These are phyloP conservation scores for Lipomyces sp. DNA, from an alignment of 805 yeast genomes.

Conservation along the genomic window DNA sequence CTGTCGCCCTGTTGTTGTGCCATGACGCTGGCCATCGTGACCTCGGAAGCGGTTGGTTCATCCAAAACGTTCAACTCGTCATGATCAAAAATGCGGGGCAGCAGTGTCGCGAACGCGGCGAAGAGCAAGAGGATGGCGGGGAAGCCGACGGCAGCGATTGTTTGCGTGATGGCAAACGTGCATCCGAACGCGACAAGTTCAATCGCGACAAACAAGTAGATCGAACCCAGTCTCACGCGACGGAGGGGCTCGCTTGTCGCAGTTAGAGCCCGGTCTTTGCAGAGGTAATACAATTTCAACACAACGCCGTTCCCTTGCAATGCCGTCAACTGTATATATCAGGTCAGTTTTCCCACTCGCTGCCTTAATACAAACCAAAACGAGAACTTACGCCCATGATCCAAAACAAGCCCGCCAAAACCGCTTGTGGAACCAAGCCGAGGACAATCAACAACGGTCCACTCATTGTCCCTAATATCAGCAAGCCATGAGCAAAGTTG, in stretches of 20 bases:
- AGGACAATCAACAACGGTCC: slow-evolving; percentile 82
- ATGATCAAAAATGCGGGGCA: slow-evolving; percentile 65
- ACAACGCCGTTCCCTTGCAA: slow-evolving; percentile 69
- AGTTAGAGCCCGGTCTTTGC: slow-evolving; percentile 59
- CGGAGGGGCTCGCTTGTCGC: slow-evolving; percentile 45
- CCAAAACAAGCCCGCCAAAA: slow-evolving; percentile 88
- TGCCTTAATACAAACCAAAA: not conserved
- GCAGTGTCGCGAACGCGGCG: slow-evolving; percentile 62
- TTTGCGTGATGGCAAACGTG: slow-evolving; percentile 84
- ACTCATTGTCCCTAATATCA: slow-evolving; percentile 86
- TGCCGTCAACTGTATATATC: slow-evolving; percentile 52
- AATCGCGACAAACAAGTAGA: slow-evolving; percentile 60
- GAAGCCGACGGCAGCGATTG: slow-evolving; percentile 91
- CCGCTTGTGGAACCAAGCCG: slow-evolving; percentile 89
- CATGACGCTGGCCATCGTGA: slow-evolving; percentile 42
- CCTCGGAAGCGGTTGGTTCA: slow-evolving; percentile 53
- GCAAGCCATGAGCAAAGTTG: slow-evolving; percentile 80
- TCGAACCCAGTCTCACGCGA: slow-evolving; percentile 45
- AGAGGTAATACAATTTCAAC: slow-evolving; percentile 63
- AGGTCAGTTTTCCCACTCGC: not conserved
- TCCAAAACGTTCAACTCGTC: slow-evolving; percentile 70
- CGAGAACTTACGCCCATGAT: slow-evolving; percentile 71
- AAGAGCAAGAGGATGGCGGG: slow-evolving; percentile 83
- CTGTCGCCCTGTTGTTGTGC: not conserved
- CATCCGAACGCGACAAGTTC: slow-evolving; percentile 72